Base-by-base conservation (phyloP, 2,329 filamentous ascomycete genomes). In the Aureobasidium subglaciale region DNA sequence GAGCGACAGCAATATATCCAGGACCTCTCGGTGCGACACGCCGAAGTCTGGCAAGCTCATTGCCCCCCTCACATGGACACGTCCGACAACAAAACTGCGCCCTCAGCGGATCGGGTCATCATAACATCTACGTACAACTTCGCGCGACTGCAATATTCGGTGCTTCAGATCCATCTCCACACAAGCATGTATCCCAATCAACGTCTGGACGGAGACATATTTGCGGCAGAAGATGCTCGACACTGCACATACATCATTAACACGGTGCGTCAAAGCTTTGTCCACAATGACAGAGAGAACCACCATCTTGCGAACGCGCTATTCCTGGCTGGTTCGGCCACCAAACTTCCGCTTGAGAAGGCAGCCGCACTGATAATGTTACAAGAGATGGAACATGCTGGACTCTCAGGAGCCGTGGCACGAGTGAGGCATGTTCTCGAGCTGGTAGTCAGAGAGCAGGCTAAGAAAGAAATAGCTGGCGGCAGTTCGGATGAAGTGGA, bases 141-240 rank as follows among this genome's bases (percentile, higher is more conserved):
- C 13, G 46, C 46, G 5, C 46, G 46, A 18, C 34, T 56, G 9
- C 57, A 59, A n/a, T 59, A 48, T 24, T 56, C 57, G 4, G 37
- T 59, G 3, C 25, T 73, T 35, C 69, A 76, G 18, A 70, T 82
- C 43, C 80, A 79, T 62, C 72, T 74, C 15, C 74, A 77, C 54
- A 80, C 76, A 4, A 77, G 73, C 61, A 76, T 81, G 72, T 80
- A 74, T 69, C 71, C 73, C 4, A 65, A 68, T 3, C 79, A 81
- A 64, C 64, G 71, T 2, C 61, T 71, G 4, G 30, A 37, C 5
- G 32, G 34, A 4, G 22, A 50, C 10, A 1, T 11, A 15, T 50
- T 38, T 7, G 22, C 22, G 1, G 11, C 9, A 9, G 54, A 54
- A 41, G 49, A 56, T 38, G 38, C 57, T 16, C 64, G 69, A 13